Percentiles rank a stretch among this genome's conserved stretches.
These are phyloP conservation scores for Acanthamoeba triangularis DNA, from an alignment of 208 protist species.

Conservation along the genomic window DNA sequence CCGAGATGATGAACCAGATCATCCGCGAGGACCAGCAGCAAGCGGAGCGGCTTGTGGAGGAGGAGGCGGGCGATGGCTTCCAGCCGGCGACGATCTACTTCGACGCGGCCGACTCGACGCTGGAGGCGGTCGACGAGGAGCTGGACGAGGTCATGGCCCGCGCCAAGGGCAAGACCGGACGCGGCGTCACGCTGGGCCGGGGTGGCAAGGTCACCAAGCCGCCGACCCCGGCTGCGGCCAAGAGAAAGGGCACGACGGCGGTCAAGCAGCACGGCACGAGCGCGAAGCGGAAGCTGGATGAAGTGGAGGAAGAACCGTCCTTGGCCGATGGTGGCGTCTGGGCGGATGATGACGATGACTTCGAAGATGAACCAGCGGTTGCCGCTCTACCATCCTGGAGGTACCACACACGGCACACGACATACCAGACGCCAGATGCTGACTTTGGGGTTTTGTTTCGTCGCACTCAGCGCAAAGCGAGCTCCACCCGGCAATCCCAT, in stretches of 20 bases:
- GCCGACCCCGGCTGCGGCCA: not conserved
- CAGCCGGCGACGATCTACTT: slow-evolving; percentile 56
- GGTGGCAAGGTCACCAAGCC: not conserved
- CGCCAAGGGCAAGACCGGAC: not conserved
- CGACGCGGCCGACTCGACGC: not conserved
- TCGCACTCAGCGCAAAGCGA: not conserved
- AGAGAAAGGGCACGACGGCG: not conserved
- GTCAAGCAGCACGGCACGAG: not conserved
- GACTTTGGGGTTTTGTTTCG: too few relatives aligned
- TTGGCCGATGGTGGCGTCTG: not conserved
- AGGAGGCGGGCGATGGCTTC: not conserved
- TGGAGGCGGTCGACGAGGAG: slow-evolving; percentile 17
- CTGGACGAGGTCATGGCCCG: not conserved
- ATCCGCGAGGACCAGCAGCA: not conserved
- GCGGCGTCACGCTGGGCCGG: not conserved
- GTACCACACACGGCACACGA: not conserved
- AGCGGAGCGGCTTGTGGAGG: not conserved
- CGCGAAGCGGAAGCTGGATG: not conserved
- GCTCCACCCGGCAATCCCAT: too few relatives aligned
- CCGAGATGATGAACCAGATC: slow-evolving; percentile 51
- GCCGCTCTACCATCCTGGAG: not conserved
- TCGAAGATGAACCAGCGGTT: not conserved
- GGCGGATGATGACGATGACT: not conserved
- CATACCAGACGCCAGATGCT: too few relatives aligned
- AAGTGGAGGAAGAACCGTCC: not conserved